Base-by-base conservation (phyloP, 805 yeast species). In the Lachancea quebecensis region DNA sequence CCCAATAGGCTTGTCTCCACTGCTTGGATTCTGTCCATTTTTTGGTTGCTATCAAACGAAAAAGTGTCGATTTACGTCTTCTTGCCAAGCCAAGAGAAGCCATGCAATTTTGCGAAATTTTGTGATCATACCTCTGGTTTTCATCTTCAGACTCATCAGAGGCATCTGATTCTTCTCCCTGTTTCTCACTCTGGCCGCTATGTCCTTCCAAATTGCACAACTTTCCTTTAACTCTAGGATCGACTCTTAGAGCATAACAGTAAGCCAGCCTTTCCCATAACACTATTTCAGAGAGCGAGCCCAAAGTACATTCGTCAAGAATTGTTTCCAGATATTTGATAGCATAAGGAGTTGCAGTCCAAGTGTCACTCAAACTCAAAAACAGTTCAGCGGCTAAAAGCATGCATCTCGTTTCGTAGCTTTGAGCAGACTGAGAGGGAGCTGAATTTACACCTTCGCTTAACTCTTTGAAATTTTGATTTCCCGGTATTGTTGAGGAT, bases 331-430 rank as follows among this genome's bases (percentile, higher is more conserved):
- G 62, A 63, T 65, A 67, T 47, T 63, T 75, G 14, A 69, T 56
- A 2, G 74, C 72, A 42, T 68, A 62, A 1, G 73, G 73, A 1
- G 71, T 59, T 25, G 69, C 67, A 1, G 70, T 60, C 70, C 72
- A 69, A 0, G 70, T 64, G 45, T 70, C 73, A 42, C 68, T 66
- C 38, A 70, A 44, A 0, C 71, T 65, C 34, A 69, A 55, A 51
- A 84, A 77, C n/a, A 88, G 68, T 56, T 90, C 97, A 0, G 86
- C 75, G 2, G 82, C 74, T 1, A 85, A 60, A 25, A 89, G 53
- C 38, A 83, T 68, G 32, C 89, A 74, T 48, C 95, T 73, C 10
- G 88, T 66, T 2, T 88, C 84, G 54, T 82, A 85, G 0, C 84
- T 75, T 50, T 44, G 47, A 9, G 47, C 47, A 9, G 47, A 35